Percentiles rank a stretch among this genome's conserved stretches.
These are phyloP conservation scores for Pilasporangium apinafurcum DNA, from an alignment of 352 stramenopile species.

Conservation along the genomic window DNA sequence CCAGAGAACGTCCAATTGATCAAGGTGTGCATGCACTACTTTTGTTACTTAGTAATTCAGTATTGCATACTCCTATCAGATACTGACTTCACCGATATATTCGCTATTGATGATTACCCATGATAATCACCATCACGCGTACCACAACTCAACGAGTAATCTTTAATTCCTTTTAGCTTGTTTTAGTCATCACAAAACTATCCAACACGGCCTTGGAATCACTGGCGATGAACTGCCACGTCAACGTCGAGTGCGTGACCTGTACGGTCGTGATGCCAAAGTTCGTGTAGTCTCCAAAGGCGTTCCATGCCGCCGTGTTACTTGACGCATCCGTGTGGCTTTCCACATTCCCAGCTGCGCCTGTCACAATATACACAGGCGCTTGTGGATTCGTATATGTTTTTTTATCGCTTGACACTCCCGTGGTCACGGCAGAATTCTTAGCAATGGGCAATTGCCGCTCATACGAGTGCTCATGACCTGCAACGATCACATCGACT, in stretches of 20 bases:
- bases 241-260: constrained; percentile 10
- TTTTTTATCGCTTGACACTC: constrained; percentile 39
- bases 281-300: constrained; percentile 24
- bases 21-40: too few species aligned
- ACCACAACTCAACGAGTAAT: too few species aligned
- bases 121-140: too few species aligned
- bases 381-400: constrained; percentile 53
- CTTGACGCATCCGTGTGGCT: constrained; percentile 13
- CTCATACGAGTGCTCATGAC: constrained; percentile 86
- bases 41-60: too few species aligned
- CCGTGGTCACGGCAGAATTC: constrained; percentile 27
- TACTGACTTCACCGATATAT: too few species aligned
- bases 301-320: constrained; percentile 33
- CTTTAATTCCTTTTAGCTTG: too few species aligned
- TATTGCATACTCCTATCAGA: too few species aligned
- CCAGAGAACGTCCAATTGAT: too few species aligned
- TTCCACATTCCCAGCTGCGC: constrained; percentile 55
- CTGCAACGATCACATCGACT: constrained; percentile 80
- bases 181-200: constrained; percentile 5
- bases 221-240: constrained; percentile 20
- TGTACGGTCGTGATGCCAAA: constrained; percentile 39
- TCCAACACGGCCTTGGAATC: constrained; percentile 14
- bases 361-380: constrained; percentile 63
- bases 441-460: constrained; percentile 53
- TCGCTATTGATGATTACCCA: too few species aligned